A percentile compares a stretch with the other conserved stretches of the same genome.
phyloP scores from a whole-genome alignment of 2,329 filamentous ascomycete species.

The Nigrograna mackinnonii region DNA sequence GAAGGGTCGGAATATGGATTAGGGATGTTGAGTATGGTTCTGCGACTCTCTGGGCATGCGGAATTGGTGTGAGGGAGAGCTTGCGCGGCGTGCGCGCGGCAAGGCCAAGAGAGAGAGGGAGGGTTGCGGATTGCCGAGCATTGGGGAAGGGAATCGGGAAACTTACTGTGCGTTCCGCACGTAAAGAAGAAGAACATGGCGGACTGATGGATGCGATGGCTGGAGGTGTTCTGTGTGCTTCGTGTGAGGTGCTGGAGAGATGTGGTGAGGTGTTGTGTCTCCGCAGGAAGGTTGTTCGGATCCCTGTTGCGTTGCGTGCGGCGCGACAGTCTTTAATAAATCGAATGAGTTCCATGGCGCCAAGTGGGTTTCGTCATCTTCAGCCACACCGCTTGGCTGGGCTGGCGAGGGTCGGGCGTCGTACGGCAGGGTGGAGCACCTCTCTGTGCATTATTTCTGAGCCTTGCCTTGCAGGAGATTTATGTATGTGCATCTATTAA shows the following conservation, averaged over 20 bases:
- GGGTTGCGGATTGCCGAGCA: too few relatives aligned
- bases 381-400: not conserved
- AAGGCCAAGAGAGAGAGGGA: too few relatives aligned
- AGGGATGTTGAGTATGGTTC: too few relatives aligned
- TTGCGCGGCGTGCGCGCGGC: too few relatives aligned
- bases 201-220: not conserved
- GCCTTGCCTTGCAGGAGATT: too few relatives aligned
- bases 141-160: slow-evolving; percentile 1
- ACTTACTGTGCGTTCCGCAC: slow-evolving; percentile 53
- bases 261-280: not conserved
- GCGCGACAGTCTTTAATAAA: not conserved
- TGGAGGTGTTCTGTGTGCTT: not conserved
- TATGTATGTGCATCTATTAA: too few relatives aligned
- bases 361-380: not conserved
- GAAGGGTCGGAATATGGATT: too few relatives aligned
- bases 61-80: too few relatives aligned
- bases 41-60: too few relatives aligned
- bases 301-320: not conserved
- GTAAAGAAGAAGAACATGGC: slow-evolving; percentile 55
- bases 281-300: not conserved
- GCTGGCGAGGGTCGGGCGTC: too few relatives aligned
- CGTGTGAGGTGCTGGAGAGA: not conserved
- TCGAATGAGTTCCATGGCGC: not conserved
- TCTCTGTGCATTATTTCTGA: too few relatives aligned
- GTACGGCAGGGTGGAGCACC: too few relatives aligned